A percentile compares a stretch with the other conserved stretches of the same genome.
These are phyloP conservation scores for Leptographium lundbergii DNA, from an alignment of 2,329 filamentous ascomycete genomes.

Conservation along the genomic window DNA sequence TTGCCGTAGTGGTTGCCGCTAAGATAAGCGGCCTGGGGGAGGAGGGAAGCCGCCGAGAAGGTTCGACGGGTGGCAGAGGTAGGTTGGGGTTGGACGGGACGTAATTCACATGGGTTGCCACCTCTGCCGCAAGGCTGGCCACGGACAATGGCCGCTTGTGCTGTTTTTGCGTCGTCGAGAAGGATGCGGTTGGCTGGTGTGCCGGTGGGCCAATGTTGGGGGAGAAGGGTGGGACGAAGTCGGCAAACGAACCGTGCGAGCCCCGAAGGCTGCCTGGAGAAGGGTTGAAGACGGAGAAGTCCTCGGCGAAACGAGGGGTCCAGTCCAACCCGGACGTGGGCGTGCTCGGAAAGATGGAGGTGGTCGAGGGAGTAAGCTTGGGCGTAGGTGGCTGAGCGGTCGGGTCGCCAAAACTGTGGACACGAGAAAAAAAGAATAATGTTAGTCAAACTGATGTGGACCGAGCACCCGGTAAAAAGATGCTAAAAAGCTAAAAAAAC, in stretches of 20 bases:
- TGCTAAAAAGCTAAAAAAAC: background rate
- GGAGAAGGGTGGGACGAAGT: slow-evolving; percentile 25
- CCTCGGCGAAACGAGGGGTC: slow-evolving; percentile 51
- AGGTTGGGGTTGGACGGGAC: slow-evolving; percentile 40
- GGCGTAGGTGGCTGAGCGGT: slow-evolving; percentile 49
- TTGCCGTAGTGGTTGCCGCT: slow-evolving; percentile 8
- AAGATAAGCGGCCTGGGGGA: slow-evolving; percentile 35
- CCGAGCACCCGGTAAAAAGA: slow-evolving; percentile 1
- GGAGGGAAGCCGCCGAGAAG: slow-evolving; percentile 43
- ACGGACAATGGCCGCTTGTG: slow-evolving; percentile 37
- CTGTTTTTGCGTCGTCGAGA: background rate
- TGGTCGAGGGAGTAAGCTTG: slow-evolving; percentile 41
- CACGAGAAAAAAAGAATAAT: slow-evolving; percentile 7
- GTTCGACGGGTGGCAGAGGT: slow-evolving; percentile 46
- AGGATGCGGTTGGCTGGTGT: slow-evolving; percentile 14
- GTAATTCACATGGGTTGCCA: slow-evolving; percentile 50
- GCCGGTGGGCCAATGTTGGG: slow-evolving; percentile 14
- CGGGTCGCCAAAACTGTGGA: slow-evolving; percentile 48
- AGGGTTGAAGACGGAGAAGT: slow-evolving; percentile 53
- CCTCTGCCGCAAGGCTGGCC: slow-evolving; percentile 34
- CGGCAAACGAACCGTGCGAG: slow-evolving; percentile 30
- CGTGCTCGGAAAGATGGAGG: slow-evolving; percentile 30
- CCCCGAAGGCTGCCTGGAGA: slow-evolving; percentile 46
- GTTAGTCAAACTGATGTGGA: slow-evolving; percentile 9
- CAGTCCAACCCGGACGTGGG: slow-evolving; percentile 23